Percentiles rank a stretch among this genome's conserved stretches.
Conservation (phyloP, 495 filamentous ascomycete species). For the Melanomma pulvis-pyrius region DNA sequence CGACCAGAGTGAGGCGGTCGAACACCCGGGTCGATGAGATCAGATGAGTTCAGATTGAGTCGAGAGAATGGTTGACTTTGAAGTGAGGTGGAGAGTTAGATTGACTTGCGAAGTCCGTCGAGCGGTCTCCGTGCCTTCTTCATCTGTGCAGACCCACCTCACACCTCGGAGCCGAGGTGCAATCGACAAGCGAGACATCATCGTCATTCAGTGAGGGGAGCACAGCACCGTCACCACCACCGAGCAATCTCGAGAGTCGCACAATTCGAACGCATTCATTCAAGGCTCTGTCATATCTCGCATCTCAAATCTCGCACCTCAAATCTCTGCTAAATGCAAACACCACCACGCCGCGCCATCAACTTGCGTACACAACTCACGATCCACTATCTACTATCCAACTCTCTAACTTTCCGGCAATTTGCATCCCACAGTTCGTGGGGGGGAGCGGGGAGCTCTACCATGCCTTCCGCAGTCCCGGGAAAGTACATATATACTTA, state of each 20-base stretch:
- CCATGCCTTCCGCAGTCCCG: slow-evolving; percentile 14
- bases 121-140: not conserved
- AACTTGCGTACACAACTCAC: not conserved
- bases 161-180: slow-evolving; percentile 2
- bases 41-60: too few species aligned
- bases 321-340: slow-evolving; percentile 13
- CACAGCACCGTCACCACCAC: not conserved
- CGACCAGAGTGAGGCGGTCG: not conserved
- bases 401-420: not conserved
- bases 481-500: slow-evolving; percentile 1
- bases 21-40: not conserved
- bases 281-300: not conserved
- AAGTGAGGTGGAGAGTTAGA: not conserved
- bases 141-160: too few species aligned
- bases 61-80: too few species aligned
- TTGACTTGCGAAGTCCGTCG: not conserved
- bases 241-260: slow-evolving; percentile 5
- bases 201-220: not conserved
- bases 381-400: not conserved
- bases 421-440: slow-evolving; percentile 19
- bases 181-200: not conserved
- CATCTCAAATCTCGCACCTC: not conserved
- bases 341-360: not conserved
- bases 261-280: not conserved
- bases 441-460: not conserved